phyloP scores from a whole-genome alignment of 208 protist genomes.

The Crithidia expoeki region DNA sequence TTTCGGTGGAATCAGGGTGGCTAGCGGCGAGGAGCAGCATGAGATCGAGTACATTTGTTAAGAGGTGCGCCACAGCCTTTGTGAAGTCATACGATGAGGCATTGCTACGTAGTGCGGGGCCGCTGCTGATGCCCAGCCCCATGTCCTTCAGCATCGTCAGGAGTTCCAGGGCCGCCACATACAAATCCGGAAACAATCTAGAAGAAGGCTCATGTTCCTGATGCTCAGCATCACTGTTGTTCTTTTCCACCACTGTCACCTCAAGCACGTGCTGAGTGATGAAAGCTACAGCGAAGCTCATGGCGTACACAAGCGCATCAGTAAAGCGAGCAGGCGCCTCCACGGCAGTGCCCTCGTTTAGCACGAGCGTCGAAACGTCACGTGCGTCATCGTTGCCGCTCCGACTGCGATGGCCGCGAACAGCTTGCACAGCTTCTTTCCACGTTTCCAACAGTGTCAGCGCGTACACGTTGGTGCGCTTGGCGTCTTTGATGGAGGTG shows the following conservation, averaged over 20 bases:
- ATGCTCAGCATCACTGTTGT: neutral
- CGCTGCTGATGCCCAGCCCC: slow-evolving; percentile 28
- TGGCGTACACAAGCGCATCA: slow-evolving; percentile 77
- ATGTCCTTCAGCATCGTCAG: slow-evolving; percentile 42
- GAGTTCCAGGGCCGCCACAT: slow-evolving; percentile 27
- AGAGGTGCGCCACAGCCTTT: slow-evolving; percentile 56
- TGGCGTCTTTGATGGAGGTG: slow-evolving; percentile 71
- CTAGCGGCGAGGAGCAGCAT: slow-evolving; percentile 22
- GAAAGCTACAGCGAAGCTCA: slow-evolving; percentile 72
- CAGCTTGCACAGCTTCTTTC: slow-evolving; percentile 45
- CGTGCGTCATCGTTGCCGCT: neutral
- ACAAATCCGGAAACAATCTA: slow-evolving; percentile 2
- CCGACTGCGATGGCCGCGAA: slow-evolving; percentile 13
- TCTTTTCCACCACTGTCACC: neutral
- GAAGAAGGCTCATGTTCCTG: neutral
- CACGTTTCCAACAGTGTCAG: slow-evolving; percentile 83
- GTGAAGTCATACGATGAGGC: slow-evolving; percentile 44
- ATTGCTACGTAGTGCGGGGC: slow-evolving; percentile 33
- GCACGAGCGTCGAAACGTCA: neutral
- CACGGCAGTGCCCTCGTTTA: neutral
- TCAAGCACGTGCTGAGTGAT: slow-evolving; percentile 56
- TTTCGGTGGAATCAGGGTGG: too few relatives aligned
- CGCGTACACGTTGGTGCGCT: slow-evolving; percentile 78
- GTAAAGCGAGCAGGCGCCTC: slow-evolving; percentile 34
- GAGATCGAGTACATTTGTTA: slow-evolving; percentile 28